A percentile compares a stretch with the other conserved stretches of the same genome.
Conservation (phyloP, 2,329 filamentous ascomycete genomes). For the Pseudofabraea citricarpa region DNA sequence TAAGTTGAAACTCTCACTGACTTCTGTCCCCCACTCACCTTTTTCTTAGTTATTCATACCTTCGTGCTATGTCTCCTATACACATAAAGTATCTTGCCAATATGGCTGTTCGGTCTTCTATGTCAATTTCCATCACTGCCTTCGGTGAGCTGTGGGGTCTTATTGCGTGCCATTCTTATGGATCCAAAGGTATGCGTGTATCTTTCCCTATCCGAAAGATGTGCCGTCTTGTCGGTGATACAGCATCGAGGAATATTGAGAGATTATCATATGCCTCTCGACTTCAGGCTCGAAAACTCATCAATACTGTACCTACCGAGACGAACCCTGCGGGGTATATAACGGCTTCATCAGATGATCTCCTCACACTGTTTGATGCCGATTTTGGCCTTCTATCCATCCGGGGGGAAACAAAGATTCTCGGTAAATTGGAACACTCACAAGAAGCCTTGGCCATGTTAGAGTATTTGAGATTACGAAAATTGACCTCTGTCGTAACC, state of each 20-base stretch:
- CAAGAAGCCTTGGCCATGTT: slow-evolving; percentile 81
- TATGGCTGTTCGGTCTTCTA: slow-evolving; percentile 89
- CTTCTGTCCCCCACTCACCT: neutral
- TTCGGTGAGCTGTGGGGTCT: slow-evolving; percentile 84
- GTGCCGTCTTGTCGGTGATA: slow-evolving; percentile 83
- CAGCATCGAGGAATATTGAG: slow-evolving; percentile 82
- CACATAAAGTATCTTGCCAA: slow-evolving; percentile 82
- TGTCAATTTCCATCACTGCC: slow-evolving; percentile 89
- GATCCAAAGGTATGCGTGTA: slow-evolving; percentile 74
- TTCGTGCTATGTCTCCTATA: slow-evolving; percentile 86
- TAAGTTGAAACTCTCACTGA: neutral
- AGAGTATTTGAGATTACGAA: slow-evolving; percentile 76
- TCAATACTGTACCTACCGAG: slow-evolving; percentile 77
- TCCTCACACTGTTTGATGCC: slow-evolving; percentile 78
- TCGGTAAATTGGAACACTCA: slow-evolving; percentile 69
- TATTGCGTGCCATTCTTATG: slow-evolving; percentile 82
- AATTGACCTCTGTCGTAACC: slow-evolving; percentile 68
- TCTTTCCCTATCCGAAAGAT: slow-evolving; percentile 90
- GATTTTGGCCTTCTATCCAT: slow-evolving; percentile 85
- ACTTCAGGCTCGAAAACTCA: slow-evolving; percentile 80
- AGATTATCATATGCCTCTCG: slow-evolving; percentile 80
- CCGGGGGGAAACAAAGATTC: slow-evolving; percentile 79
- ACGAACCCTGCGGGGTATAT: slow-evolving; percentile 86
- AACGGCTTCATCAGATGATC: slow-evolving; percentile 80
- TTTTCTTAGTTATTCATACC: slow-evolving; percentile 63